A percentile compares a stretch with the other conserved stretches of the same genome.
Evolutionary conservation across 345 rosid species (phyloP).

Genomic region (Aegle marmelos): DNA sequence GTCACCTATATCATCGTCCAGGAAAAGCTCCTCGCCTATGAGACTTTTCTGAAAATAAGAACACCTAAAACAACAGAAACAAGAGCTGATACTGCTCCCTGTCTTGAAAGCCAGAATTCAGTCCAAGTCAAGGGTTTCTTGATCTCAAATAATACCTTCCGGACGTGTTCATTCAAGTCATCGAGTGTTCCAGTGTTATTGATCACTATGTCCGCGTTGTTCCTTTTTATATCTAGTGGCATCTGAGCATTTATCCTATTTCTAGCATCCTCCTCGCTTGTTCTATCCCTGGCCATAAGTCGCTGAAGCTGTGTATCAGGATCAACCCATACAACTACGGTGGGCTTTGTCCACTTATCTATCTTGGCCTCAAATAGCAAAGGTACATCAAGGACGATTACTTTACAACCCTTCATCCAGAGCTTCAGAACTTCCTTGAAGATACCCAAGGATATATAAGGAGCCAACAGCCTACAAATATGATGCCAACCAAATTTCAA

Average conservation of each 20-base stretch:
- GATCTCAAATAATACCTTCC: constrained; percentile 48
- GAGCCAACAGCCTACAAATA: constrained; percentile 65
- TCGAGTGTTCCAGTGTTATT: constrained; percentile 71
- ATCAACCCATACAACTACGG: constrained; percentile 73
- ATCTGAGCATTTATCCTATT: constrained; percentile 80
- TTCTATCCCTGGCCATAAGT: constrained; percentile 64
- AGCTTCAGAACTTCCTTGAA: constrained; percentile 57
- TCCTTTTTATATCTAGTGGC: constrained; percentile 65
- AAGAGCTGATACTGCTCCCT: constrained; percentile 57
- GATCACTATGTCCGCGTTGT: constrained; percentile 73
- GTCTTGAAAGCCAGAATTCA: constrained; percentile 82
- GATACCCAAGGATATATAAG: constrained; percentile 75
- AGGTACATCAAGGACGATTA: constrained; percentile 80
- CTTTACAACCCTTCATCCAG: constrained; percentile 69
- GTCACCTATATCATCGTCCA: no score
- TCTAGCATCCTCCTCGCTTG: constrained; percentile 67
- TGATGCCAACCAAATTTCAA: neutral
- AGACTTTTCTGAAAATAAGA: constrained; percentile 41
- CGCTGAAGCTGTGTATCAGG: constrained; percentile 70
- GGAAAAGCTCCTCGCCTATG: no score
- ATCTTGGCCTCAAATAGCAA: constrained; percentile 78
- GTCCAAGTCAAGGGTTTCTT: constrained; percentile 71
- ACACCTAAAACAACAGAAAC: constrained; percentile 44
- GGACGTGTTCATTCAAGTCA: constrained; percentile 59
- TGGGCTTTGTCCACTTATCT: constrained; percentile 86